A percentile compares a stretch with the other conserved stretches of the same genome.
phyloP scores from a whole-genome alignment of 2,329 filamentous ascomycete genomes.

The Neonectria coccinea region DNA sequence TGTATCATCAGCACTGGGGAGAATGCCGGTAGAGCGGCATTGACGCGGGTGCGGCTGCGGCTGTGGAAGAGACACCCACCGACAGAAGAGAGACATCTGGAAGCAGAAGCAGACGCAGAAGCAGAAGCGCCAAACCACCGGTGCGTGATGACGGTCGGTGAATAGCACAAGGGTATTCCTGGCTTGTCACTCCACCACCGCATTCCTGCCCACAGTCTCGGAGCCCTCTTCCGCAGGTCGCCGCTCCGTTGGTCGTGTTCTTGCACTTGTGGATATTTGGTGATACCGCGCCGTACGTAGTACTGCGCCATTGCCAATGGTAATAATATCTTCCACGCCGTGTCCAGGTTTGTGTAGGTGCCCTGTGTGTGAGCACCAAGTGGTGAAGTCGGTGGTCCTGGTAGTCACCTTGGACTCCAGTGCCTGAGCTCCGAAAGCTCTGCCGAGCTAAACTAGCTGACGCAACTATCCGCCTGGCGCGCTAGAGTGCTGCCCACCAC shows the following conservation, averaged over 20 bases:
- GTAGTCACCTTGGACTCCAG: conserved; percentile 6
- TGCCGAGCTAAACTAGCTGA: conserved; percentile 20
- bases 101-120: conserved; percentile 35
- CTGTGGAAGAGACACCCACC: conserved; percentile 12
- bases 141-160: conserved; percentile 28
- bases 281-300: conserved; percentile 9
- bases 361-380: conserved; percentile 8
- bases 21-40: conserved; percentile 30
- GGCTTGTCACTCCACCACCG: conserved; percentile 33
- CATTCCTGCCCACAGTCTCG: conserved; percentile 38
- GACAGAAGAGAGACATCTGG: conserved; percentile 27
- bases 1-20: conserved; percentile 13
- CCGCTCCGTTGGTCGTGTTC: conserved; percentile 16
- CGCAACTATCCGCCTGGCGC: conserved; percentile 33
- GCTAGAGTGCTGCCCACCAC: conserved; percentile 34
- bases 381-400: conserved; percentile 21
- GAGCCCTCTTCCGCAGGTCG: conserved; percentile 26
- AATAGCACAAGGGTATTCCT: conserved; percentile 40
- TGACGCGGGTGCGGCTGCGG: conserved; percentile 27
- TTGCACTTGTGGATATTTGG: conserved; percentile 14
- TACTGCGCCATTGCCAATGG: conserved; percentile 13
- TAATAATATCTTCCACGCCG: conserved; percentile 21
- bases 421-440: conserved; percentile 20
- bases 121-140: conserved; percentile 8
- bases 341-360: conserved; percentile 7